Conservation (phyloP, 768 basidiomycete species). For the Lactarius tabidus region DNA sequence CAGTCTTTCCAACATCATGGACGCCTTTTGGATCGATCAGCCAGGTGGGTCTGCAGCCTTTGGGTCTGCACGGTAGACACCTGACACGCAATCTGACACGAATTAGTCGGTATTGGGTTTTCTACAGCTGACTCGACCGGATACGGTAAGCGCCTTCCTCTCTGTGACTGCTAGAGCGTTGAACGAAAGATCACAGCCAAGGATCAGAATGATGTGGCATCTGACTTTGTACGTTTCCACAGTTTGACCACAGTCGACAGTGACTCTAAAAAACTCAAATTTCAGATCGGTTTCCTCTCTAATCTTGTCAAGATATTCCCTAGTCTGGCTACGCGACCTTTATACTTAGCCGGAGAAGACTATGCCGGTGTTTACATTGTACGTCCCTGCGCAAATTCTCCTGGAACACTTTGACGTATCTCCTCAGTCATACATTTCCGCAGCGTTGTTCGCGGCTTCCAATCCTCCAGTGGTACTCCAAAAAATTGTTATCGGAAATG, state of each 20-base stretch:
- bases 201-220: conserved; percentile 26
- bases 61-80: not conserved
- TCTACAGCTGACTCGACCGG: conserved; percentile 60
- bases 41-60: conserved; percentile 37
- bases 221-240: conserved; percentile 20
- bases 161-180: not conserved
- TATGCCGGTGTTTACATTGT: conserved; percentile 74
- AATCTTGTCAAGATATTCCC: conserved; percentile 78
- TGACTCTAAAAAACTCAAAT: conserved; percentile 2
- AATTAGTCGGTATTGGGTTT: conserved; percentile 50
- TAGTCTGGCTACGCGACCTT: conserved; percentile 57
- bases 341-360: conserved; percentile 68
- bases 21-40: conserved; percentile 72
- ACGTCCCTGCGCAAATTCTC: conserved; percentile 26
- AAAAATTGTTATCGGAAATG: conserved; percentile 70
- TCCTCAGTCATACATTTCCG: conserved; percentile 66
- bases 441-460: conserved; percentile 58
- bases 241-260: not conserved
- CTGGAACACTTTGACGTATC: not conserved
- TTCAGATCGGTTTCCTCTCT: conserved; percentile 63
- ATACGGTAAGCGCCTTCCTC: conserved; percentile 42
- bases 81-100: conserved; percentile 10
- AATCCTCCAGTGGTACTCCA: conserved; percentile 65
- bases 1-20: conserved; percentile 57
- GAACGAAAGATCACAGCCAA: conserved; percentile 34